These are phyloP conservation scores for Fereydounia khargensis DNA, from an alignment of 1,284 basidiomycete species.

Conservation along the genomic window DNA sequence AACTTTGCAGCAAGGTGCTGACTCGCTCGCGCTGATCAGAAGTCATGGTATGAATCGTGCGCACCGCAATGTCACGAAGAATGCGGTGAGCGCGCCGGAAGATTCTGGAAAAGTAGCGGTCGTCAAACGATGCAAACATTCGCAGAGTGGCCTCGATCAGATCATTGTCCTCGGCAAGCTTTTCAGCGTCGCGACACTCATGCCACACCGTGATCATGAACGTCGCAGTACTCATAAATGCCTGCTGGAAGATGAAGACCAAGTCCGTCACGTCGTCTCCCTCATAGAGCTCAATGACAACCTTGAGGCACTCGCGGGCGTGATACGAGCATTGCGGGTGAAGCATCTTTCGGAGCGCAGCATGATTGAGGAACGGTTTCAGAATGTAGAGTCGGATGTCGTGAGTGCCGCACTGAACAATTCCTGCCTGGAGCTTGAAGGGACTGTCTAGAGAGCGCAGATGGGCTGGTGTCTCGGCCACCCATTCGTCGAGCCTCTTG, in stretches of 20 bases:
- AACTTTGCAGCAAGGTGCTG: slow-evolving; percentile 27
- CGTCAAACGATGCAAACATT: slow-evolving; percentile 37
- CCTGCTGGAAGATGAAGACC: slow-evolving; percentile 45
- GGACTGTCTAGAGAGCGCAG: slow-evolving; percentile 27
- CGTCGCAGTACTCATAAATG: slow-evolving; percentile 43
- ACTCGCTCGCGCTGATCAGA: slow-evolving; percentile 35
- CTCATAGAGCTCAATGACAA: slow-evolving; percentile 38
- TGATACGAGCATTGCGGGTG: slow-evolving; percentile 42
- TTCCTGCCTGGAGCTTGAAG: slow-evolving; percentile 30
- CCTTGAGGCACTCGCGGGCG: slow-evolving; percentile 34
- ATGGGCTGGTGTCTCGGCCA: slow-evolving; percentile 27
- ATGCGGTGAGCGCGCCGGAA: slow-evolving; percentile 34
- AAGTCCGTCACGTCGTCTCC: slow-evolving; percentile 28
- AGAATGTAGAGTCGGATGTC: slow-evolving; percentile 48
- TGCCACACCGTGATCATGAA: slow-evolving; percentile 54
- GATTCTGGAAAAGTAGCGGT: slow-evolving; percentile 29
- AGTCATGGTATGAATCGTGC: slow-evolving; percentile 31
- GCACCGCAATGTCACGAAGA: slow-evolving; percentile 28
- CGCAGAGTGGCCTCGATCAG: slow-evolving; percentile 40
- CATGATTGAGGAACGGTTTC: slow-evolving; percentile 44
- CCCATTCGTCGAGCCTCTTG: slow-evolving; percentile 43
- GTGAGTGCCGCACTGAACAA: slow-evolving; percentile 38
- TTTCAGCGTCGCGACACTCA: slow-evolving; percentile 22
- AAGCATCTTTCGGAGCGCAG: slow-evolving; percentile 38
- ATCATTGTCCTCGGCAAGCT: slow-evolving; percentile 33